Evolutionary conservation across 768 basidiomycete genomes (phyloP).

Genomic region (Collybia mongolica): DNA sequence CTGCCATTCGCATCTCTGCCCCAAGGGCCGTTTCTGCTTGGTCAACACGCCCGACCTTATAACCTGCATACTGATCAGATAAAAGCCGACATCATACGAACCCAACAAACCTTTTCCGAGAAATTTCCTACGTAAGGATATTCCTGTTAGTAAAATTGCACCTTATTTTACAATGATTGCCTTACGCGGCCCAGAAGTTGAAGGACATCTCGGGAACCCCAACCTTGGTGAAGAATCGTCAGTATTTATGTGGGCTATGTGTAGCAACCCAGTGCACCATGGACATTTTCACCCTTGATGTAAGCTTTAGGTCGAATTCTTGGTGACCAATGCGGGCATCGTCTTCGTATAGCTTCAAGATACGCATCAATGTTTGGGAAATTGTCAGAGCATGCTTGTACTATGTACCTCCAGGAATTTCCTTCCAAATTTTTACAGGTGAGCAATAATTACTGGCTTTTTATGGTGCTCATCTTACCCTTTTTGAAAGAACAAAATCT

Average conservation of each 20-base stretch:
- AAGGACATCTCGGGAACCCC: constrained; percentile 95
- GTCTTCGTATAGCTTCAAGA: constrained; percentile 81
- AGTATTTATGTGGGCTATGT: background rate
- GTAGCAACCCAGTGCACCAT: constrained; percentile 60
- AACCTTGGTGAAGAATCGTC: constrained; percentile 47
- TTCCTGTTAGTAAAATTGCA: background rate
- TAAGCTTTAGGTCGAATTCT: constrained; percentile 93
- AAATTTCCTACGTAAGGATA: constrained; percentile 57
- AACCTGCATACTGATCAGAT: constrained; percentile 43
- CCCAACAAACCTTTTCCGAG: constrained; percentile 62
- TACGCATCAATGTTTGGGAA: background rate
- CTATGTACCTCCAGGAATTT: constrained; percentile 74
- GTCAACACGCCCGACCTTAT: constrained; percentile 96
- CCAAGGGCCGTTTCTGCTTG: constrained; percentile 97
- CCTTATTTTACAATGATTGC: constrained; percentile 10
- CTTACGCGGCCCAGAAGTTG: constrained; percentile 89
- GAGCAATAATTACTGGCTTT: constrained; percentile 1
- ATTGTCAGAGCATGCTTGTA: background rate
- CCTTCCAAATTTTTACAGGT: constrained; percentile 27
- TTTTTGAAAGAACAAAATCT: constrained; percentile 98
- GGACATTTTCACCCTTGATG: constrained; percentile 94
- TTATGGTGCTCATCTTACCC: constrained; percentile 47
- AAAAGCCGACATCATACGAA: background rate
- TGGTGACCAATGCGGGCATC: constrained; percentile 92
- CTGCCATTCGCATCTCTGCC: constrained; percentile 91